A percentile compares a stretch with the other conserved stretches of the same genome.
Evolutionary conservation across 2,329 filamentous ascomycete species (phyloP).

Genomic region (Dactylellina leptospora): DNA sequence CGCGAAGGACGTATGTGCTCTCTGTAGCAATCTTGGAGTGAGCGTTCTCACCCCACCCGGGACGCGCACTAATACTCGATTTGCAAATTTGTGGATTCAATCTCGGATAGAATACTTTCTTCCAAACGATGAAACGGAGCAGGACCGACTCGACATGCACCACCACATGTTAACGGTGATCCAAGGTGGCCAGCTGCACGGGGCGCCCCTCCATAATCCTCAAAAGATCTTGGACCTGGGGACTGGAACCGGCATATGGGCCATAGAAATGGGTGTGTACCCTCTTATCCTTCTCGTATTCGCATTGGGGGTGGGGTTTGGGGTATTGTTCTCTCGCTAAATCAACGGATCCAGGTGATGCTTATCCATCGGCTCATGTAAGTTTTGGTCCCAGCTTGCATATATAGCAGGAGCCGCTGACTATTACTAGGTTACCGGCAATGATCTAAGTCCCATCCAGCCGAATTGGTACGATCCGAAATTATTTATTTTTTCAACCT

Average conservation of each 20-base stretch:
- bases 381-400: not conserved
- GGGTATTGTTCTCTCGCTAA: not conserved
- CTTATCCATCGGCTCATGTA: slow-evolving; percentile 56
- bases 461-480: slow-evolving; percentile 47
- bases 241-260: slow-evolving; percentile 63
- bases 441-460: slow-evolving; percentile 58
- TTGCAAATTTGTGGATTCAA: not conserved
- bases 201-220: slow-evolving; percentile 62
- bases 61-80: not conserved
- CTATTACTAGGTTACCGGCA: slow-evolving; percentile 55
- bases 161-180: slow-evolving; percentile 61
- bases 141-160: slow-evolving; percentile 50
- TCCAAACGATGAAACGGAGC: slow-evolving; percentile 36
- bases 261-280: slow-evolving; percentile 56
- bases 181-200: slow-evolving; percentile 61
- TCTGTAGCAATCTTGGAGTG: no score
- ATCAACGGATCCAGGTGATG: slow-evolving; percentile 53
- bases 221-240: slow-evolving; percentile 66
- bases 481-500: not conserved
- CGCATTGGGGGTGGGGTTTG: not conserved
- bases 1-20: slow-evolving; percentile 9
- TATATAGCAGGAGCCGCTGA: not conserved
- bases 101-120: slow-evolving; percentile 17
- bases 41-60: not conserved
- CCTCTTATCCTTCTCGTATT: not conserved